Evolutionary conservation across 1,139 yeast species (phyloP), one percentile per base, ranked within the genome.

Genomic region (Geotrichum candidum): DNA sequence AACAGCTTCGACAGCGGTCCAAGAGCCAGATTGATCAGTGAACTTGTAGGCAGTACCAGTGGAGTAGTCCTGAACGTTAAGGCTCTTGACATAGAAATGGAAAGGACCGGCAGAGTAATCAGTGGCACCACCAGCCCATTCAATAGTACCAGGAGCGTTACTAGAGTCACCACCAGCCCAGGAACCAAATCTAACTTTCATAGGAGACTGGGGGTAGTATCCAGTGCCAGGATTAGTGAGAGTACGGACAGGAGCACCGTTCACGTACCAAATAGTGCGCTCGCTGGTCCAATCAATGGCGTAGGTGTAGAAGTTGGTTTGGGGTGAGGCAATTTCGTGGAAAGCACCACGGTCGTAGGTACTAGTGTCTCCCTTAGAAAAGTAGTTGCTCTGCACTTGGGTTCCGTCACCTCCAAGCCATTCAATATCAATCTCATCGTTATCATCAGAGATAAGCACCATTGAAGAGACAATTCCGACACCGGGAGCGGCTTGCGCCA

Each of bases 51-150:
- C 80, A 1, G 80, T 70, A 53, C 97, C 97, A 22, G 90, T 80
- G 2, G 96, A 90, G 74, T 90, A 91, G 74, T 91, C 97, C 46
- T 85, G 78, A 25, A 88, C 90, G 54, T 80, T 74, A 53, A 90
- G 70, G 3, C 82, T 78, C 69, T 86, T 79, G 66, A 91, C 81
- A 66, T 80, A 72, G 89, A 88, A 88, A 48, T 84, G 72, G 72
- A 84, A 88, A 54, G 95, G 94, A 48, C 85, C 90, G 54, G 81
- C 69, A 18, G 81, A 66, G 71, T 83, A 87, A 72, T 88, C 86
- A n/a, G 90, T 84, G 15, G 67, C 67, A 60, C 96, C 96, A 58
- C 96, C 95, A n/a, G 95, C 94, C 96, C 96, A 88, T 68, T 84
- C 84, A 63, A 88, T 85, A 6, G 95, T 88, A 48, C 95, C 96